These are phyloP conservation scores for Zygosaccharomyces lentus DNA, from an alignment of 805 yeast genomes.

Conservation along the genomic window DNA sequence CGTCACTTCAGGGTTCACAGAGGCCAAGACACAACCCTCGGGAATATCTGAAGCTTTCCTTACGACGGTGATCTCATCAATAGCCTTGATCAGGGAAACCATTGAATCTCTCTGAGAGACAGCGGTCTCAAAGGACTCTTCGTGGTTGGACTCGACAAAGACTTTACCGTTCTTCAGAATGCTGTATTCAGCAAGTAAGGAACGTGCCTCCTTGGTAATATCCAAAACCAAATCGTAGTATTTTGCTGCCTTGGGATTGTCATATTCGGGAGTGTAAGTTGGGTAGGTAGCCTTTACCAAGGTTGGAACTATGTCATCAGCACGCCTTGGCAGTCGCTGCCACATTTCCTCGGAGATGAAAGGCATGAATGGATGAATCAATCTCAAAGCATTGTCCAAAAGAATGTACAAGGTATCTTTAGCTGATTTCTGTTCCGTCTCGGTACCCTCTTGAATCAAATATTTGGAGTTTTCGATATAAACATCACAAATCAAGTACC, in stretches of 20 bases:
- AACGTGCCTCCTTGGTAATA: conserved; percentile 86
- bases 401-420: conserved; percentile 91
- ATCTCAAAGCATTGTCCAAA: conserved; percentile 81
- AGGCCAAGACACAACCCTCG: conserved; percentile 82
- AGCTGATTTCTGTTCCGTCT: conserved; percentile 80
- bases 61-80: conserved; percentile 67
- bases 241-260: conserved; percentile 58
- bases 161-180: conserved; percentile 86
- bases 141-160: conserved; percentile 62
- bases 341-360: conserved; percentile 96
- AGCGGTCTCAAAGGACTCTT: conserved; percentile 49
- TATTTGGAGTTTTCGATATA: conserved; percentile 96
- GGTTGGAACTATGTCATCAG: conserved; percentile 60
- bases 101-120: conserved; percentile 77
- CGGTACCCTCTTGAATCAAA: conserved; percentile 86
- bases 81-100: conserved; percentile 87
- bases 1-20: conserved; percentile 73
- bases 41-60: conserved; percentile 57
- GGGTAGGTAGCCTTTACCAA: conserved; percentile 83
- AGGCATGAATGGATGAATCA: conserved; percentile 99
- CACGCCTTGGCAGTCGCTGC: conserved; percentile 94
- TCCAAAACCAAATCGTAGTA: conserved; percentile 83
- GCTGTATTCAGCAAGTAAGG: conserved; percentile 83
- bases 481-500: conserved; percentile 96
- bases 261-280: conserved; percentile 52